These are phyloP conservation scores for Nephelium lappaceum DNA, from an alignment of 345 rosid species.

Conservation along the genomic window DNA sequence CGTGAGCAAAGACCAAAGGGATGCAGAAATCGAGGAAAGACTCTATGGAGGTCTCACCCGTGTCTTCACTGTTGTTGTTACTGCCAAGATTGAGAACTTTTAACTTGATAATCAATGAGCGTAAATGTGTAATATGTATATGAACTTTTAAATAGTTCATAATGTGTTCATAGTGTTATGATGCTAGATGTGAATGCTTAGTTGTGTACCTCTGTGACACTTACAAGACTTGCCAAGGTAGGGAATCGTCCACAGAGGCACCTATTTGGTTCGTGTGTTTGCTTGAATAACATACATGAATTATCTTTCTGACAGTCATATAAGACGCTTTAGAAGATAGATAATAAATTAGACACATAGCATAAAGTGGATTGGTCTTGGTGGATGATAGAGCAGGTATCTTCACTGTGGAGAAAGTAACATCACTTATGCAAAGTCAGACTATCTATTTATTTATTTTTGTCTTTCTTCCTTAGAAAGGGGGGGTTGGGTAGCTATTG, in stretches of 20 bases:
- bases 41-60: no score
- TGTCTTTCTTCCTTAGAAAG: not conserved
- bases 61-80: no score
- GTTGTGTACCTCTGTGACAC: not conserved
- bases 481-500: not conserved
- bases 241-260: not conserved
- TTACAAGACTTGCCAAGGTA: not conserved
- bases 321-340: not conserved
- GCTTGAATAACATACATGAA: not conserved
- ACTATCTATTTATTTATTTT: not conserved
- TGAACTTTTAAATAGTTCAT: not conserved
- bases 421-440: not conserved
- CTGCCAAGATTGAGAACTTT: not conserved
- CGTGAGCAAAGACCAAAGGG: not conserved
- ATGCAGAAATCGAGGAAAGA: not conserved
- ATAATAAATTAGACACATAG: not conserved
- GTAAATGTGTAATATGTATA: not conserved
- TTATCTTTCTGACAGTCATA: no score
- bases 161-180: not conserved
- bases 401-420: not conserved
- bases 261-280: not conserved
- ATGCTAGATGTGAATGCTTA: not conserved
- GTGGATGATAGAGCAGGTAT: not conserved
- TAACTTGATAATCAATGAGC: not conserved
- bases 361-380: not conserved